Evolutionary conservation across 1,284 basidiomycete species (phyloP).

Genomic region (Ganoderma resinaceum): DNA sequence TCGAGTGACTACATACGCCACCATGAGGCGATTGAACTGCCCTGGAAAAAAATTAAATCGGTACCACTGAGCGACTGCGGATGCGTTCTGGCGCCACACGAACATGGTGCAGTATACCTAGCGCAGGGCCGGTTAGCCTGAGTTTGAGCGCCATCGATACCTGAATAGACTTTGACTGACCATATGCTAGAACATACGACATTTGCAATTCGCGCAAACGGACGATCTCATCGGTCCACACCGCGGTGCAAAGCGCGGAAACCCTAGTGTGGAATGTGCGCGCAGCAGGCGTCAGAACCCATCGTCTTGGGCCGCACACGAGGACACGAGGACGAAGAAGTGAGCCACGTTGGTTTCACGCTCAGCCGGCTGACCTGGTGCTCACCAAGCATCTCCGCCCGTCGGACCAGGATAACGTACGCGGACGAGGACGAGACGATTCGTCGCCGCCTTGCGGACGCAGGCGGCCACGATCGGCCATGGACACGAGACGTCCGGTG

Average conservation of each 20-base stretch:
- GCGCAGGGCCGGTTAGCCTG: background rate
- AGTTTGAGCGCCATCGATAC: background rate
- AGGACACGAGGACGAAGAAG: background rate
- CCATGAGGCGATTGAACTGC: too few species aligned
- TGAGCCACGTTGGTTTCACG: background rate
- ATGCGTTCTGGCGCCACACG: too few species aligned
- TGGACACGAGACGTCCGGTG: background rate
- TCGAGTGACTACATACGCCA: too few species aligned
- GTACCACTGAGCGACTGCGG: too few species aligned
- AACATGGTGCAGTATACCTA: background rate
- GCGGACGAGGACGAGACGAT: background rate
- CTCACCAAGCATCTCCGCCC: slow-evolving; percentile 7
- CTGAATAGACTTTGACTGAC: background rate
- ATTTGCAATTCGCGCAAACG: background rate
- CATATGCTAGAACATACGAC: background rate
- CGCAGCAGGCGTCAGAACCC: background rate
- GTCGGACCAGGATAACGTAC: background rate
- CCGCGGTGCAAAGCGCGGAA: background rate
- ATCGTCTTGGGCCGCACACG: background rate
- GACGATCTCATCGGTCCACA: background rate
- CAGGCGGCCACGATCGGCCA: background rate
- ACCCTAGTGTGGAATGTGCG: background rate
- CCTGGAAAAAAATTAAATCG: too few species aligned
- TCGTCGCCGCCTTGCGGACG: slow-evolving; percentile 1
- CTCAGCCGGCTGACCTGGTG: background rate